phyloP scores from a whole-genome alignment of 441 rosid genomes.

The Bocquillonia castaneifolia region DNA sequence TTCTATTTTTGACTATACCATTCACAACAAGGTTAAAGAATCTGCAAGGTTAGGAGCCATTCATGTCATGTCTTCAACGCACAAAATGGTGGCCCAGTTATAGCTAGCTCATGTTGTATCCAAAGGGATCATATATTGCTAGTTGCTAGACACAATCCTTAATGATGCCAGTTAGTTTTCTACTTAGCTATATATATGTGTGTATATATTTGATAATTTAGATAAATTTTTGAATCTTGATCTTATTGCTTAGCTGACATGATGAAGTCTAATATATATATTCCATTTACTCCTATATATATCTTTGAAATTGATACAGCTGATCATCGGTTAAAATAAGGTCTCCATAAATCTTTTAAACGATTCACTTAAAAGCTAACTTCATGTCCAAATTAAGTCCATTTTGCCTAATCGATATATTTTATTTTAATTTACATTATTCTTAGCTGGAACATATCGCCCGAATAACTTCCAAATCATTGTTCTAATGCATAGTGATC shows the following conservation, averaged over 20 bases:
- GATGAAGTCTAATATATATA: background rate
- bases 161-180: slow-evolving; percentile 3
- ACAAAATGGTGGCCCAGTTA: too few relatives aligned
- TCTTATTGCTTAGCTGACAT: slow-evolving; percentile 11
- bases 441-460: background rate
- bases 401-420: background rate
- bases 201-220: too few relatives aligned
- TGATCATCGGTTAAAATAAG: background rate
- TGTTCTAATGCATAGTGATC: background rate
- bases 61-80: too few relatives aligned
- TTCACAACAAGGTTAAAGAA: too few relatives aligned
- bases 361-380: background rate
- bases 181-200: background rate
- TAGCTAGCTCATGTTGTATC: slow-evolving; percentile 1
- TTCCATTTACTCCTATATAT: background rate
- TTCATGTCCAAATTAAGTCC: background rate
- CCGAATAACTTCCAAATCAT: background rate
- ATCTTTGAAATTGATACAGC: background rate
- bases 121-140: slow-evolving; percentile 6
- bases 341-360: background rate
- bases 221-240: background rate
- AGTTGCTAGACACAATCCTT: slow-evolving; percentile 13
- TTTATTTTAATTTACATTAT: background rate
- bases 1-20: too few relatives aligned
- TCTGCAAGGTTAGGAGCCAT: too few relatives aligned